phyloP scores from a whole-genome alignment of 164 flowering plant species.

The Sedum album region DNA sequence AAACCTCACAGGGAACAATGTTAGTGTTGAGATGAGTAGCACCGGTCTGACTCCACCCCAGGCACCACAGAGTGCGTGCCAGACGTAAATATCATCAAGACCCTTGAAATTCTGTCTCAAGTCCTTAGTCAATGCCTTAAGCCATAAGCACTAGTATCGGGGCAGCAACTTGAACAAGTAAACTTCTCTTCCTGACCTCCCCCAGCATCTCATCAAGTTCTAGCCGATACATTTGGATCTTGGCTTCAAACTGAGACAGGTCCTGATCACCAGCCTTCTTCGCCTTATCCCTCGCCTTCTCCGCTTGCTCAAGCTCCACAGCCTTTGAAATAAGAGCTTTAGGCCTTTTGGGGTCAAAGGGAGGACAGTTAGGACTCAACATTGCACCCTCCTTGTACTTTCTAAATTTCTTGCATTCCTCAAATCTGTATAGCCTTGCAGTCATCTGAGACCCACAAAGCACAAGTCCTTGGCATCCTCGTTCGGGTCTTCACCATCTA shows the following conservation, averaged over 20 bases:
- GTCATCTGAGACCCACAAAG: slow-evolving; percentile 82
- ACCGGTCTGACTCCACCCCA: slow-evolving; percentile 93
- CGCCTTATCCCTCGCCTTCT: slow-evolving; percentile 42
- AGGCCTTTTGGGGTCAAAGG: slow-evolving; percentile 47
- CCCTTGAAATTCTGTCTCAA: slow-evolving; percentile 53
- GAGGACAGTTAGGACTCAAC: slow-evolving; percentile 28
- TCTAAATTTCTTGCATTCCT: slow-evolving; percentile 60
- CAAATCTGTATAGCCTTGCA: slow-evolving; percentile 55
- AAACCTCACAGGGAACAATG: slow-evolving; percentile 34
- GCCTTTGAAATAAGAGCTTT: slow-evolving; percentile 62
- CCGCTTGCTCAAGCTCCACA: slow-evolving; percentile 56
- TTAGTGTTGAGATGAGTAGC: slow-evolving; percentile 47
- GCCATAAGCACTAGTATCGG: slow-evolving; percentile 27
- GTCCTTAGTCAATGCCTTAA: slow-evolving; percentile 68
- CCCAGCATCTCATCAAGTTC: slow-evolving; percentile 39
- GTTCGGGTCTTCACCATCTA: slow-evolving; percentile 39
- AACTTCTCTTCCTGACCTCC: slow-evolving; percentile 15
- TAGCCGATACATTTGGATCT: slow-evolving; percentile 26
- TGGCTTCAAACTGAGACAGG: slow-evolving; percentile 26
- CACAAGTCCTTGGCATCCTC: slow-evolving; percentile 64
- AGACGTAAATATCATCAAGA: slow-evolving; percentile 76
- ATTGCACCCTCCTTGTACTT: slow-evolving; percentile 46
- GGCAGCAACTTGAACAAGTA: slow-evolving; percentile 4
- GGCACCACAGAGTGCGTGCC: slow-evolving; percentile 87
- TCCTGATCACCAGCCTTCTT: slow-evolving; percentile 33